Evolutionary conservation across 2,329 filamentous ascomycete species (phyloP).

Genomic region (Didymella lethalis): DNA sequence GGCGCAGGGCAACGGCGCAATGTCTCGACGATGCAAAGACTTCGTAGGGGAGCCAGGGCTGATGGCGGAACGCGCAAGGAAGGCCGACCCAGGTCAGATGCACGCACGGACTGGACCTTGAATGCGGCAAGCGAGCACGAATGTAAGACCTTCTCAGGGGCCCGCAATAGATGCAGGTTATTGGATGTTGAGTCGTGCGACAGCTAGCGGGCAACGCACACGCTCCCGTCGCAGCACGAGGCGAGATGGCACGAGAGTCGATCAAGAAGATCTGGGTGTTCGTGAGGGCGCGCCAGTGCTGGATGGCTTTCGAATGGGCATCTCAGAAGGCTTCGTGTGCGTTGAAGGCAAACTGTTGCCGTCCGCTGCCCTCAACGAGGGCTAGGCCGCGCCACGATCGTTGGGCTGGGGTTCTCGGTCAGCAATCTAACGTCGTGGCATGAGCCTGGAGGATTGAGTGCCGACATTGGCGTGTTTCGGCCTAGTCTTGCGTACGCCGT

Average conservation of each 20-base stretch:
- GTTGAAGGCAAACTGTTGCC: constrained; percentile 5
- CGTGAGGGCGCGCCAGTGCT: constrained; percentile 6
- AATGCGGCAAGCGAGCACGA: constrained; percentile 35
- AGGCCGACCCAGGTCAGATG: constrained; percentile 25
- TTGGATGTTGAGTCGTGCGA: constrained; percentile 42
- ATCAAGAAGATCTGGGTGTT: constrained; percentile 11
- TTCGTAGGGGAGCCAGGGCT: constrained; percentile 35
- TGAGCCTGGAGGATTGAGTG: constrained; percentile 26
- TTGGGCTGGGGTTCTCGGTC: constrained; percentile 17
- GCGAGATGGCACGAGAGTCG: constrained; percentile 18
- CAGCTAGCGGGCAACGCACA: constrained; percentile 40
- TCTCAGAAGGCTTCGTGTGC: neutral
- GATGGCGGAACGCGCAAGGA: constrained; percentile 37
- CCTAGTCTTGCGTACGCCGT: constrained; percentile 27
- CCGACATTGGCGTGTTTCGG: constrained; percentile 29
- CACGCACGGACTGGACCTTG: constrained; percentile 32
- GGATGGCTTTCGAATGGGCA: neutral
- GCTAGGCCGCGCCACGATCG: constrained; percentile 14
- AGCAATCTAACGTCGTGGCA: constrained; percentile 25
- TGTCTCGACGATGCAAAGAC: constrained; percentile 37
- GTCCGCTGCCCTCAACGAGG: constrained; percentile 2
- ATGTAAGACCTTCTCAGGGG: constrained; percentile 30
- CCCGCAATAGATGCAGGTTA: constrained; percentile 22
- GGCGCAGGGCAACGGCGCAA: constrained; percentile 30
- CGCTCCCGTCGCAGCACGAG: constrained; percentile 40